phyloP scores from a whole-genome alignment of 306 rosid species.

The Pueraria montana region DNA sequence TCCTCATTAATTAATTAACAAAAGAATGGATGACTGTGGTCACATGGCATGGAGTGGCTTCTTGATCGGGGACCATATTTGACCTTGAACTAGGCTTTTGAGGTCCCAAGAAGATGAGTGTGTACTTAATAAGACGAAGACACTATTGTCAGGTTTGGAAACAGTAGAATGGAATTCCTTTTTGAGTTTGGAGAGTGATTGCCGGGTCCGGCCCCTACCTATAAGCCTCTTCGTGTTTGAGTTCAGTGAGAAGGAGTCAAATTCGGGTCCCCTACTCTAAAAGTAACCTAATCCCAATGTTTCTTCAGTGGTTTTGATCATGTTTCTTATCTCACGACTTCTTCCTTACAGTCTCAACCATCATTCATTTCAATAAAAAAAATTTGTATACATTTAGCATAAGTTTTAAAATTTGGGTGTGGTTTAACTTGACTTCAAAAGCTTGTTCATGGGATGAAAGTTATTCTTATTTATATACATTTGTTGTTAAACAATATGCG shows the following conservation, averaged over 20 bases:
- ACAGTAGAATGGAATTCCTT: constrained; percentile 10
- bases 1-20: neutral
- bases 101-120: constrained; percentile 38
- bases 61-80: constrained; percentile 16
- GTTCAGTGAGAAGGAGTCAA: constrained; percentile 59
- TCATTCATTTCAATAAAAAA: too few relatives aligned
- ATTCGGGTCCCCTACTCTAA: constrained; percentile 50
- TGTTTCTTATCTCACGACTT: neutral
- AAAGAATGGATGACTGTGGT: too few relatives aligned
- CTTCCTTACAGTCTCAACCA: neutral
- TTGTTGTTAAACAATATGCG: too few relatives aligned
- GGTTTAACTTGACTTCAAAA: too few relatives aligned
- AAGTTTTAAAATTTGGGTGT: too few relatives aligned
- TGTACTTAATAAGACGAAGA: neutral
- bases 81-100: neutral
- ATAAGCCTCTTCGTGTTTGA: constrained; percentile 44
- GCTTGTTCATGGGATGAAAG: too few relatives aligned
- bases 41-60: neutral
- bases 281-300: constrained; percentile 16
- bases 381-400: too few relatives aligned
- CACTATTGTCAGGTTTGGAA: constrained; percentile 50
- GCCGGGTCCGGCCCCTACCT: constrained; percentile 73
- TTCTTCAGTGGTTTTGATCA: neutral
- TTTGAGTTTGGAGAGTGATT: constrained; percentile 54
- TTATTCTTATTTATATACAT: too few relatives aligned